Percentiles rank a stretch among this genome's conserved stretches.
These are phyloP conservation scores for Pichia sp. DNA, from an alignment of 1,139 yeast genomes.

Conservation along the genomic window DNA sequence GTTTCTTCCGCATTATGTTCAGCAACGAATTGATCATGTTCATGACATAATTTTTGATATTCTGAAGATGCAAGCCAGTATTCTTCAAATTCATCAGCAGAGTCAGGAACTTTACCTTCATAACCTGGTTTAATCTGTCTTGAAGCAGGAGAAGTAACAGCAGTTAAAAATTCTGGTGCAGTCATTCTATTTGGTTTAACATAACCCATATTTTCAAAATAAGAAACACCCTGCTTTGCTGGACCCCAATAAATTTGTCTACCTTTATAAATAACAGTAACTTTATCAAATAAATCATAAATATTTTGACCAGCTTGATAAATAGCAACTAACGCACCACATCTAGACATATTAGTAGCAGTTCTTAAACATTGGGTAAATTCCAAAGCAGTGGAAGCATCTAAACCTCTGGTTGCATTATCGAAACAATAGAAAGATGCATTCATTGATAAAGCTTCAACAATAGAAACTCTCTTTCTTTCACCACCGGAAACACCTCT, in stretches of 20 bases:
- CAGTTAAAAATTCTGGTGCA: slow-evolving; percentile 77
- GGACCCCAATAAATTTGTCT: slow-evolving; percentile 68
- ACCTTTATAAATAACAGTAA: slow-evolving; percentile 65
- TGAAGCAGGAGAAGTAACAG: slow-evolving; percentile 66
- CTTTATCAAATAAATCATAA: slow-evolving; percentile 69
- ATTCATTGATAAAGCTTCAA: slow-evolving; percentile 58
- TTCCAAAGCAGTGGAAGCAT: slow-evolving; percentile 71
- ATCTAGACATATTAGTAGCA: slow-evolving; percentile 48
- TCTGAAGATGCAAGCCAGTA: slow-evolving; percentile 42
- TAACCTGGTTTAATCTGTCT: slow-evolving; percentile 51
- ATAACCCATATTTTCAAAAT: slow-evolving; percentile 60
- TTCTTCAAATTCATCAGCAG: slow-evolving; percentile 40
- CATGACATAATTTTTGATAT: slow-evolving; percentile 26
- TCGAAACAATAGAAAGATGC: slow-evolving; percentile 68
- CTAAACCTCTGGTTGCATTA: slow-evolving; percentile 68
- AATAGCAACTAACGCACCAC: slow-evolving; percentile 65
- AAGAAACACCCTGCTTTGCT: slow-evolving; percentile 51
- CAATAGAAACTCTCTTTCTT: slow-evolving; percentile 74
- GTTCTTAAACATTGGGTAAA: slow-evolving; percentile 61
- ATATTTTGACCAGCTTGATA: slow-evolving; percentile 78
- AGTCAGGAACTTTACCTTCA: slow-evolving; percentile 28
- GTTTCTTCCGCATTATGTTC: slow-evolving; percentile 32
- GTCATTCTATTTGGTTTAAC: slow-evolving; percentile 71
- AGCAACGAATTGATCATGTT: slow-evolving; percentile 30
- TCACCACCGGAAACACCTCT: slow-evolving; percentile 87